Percentiles rank a stretch among this genome's conserved stretches.
phyloP scores from a whole-genome alignment of 2,329 filamentous ascomycete species.

The Aspergillus costaricaensis region DNA sequence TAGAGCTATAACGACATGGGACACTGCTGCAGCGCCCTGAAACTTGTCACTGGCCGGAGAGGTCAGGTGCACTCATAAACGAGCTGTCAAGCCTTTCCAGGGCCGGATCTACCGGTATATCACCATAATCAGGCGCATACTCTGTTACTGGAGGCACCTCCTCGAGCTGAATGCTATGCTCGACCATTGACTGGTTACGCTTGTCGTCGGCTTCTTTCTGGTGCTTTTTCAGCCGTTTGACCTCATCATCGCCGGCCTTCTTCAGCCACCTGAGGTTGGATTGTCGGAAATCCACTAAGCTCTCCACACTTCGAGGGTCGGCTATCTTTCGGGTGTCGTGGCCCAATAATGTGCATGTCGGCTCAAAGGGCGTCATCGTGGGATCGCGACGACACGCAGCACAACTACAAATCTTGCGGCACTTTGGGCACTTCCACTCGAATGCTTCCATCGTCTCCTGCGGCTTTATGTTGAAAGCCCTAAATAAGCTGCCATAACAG shows the following conservation, averaged over 20 bases:
- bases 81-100: constrained; percentile 30
- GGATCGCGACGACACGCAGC: constrained; percentile 70
- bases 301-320: constrained; percentile 86
- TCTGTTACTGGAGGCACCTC: constrained; percentile 12
- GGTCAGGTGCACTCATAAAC: constrained; percentile 14
- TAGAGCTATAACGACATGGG: not conserved
- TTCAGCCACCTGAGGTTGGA: constrained; percentile 86
- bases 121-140: constrained; percentile 20
- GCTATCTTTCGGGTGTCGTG: constrained; percentile 90
- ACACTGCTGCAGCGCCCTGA: too few species aligned
- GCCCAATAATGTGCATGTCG: constrained; percentile 82
- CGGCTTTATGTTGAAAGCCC: constrained; percentile 88
- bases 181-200: constrained; percentile 47
- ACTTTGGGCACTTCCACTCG: constrained; percentile 87
- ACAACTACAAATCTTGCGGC: constrained; percentile 83
- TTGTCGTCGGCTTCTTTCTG: constrained; percentile 59
- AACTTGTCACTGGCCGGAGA: not conserved
- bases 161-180: constrained; percentile 46
- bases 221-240: constrained; percentile 49
- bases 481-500: constrained; percentile 90
- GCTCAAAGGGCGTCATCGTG: constrained; percentile 76
- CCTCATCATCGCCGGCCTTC: constrained; percentile 56
- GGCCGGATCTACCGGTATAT: constrained; percentile 49
- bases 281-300: constrained; percentile 83
- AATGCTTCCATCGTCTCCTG: constrained; percentile 76